Conservation (phyloP, 2,329 filamentous ascomycete species). For the Cladosporium cucumerinum region DNA sequence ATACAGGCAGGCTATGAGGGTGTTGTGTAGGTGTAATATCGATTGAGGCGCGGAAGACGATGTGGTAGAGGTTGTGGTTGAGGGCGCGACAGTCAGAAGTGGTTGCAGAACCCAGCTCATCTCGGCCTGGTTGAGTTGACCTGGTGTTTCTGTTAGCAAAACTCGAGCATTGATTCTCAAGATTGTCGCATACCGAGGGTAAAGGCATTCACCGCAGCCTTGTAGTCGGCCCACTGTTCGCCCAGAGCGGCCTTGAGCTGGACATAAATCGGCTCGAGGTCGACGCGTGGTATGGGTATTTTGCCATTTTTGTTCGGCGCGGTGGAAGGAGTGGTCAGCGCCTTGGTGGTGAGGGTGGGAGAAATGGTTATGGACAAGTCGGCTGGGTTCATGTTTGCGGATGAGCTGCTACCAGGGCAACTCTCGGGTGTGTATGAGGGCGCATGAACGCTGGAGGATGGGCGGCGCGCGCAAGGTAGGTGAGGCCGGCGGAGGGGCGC, state of each 20-base stretch:
- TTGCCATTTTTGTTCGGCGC: conserved; percentile 44
- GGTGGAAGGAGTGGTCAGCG: conserved; percentile 22
- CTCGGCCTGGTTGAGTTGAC: conserved; percentile 60
- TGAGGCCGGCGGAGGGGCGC: neutral
- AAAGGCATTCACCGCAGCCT: conserved; percentile 56
- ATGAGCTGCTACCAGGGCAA: conserved; percentile 6
- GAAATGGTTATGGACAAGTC: conserved; percentile 29
- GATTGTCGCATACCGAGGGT: conserved; percentile 48
- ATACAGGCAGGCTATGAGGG: conserved; percentile 57
- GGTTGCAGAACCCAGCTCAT: conserved; percentile 54
- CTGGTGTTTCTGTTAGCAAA: conserved; percentile 33
- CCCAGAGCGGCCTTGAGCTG: conserved; percentile 58
- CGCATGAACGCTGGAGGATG: neutral
- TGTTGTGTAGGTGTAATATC: conserved; percentile 56
- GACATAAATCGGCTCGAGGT: conserved; percentile 61
- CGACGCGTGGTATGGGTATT: conserved; percentile 57
- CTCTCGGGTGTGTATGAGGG: neutral
- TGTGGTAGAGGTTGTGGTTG: conserved; percentile 27
- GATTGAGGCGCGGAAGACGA: conserved; percentile 24
- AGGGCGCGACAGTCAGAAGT: conserved; percentile 52
- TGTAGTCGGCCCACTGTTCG: conserved; percentile 60
- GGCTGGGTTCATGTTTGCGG: conserved; percentile 34
- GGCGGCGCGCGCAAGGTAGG: neutral
- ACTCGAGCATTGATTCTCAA: neutral
- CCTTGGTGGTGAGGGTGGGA: conserved; percentile 29